Conservation (phyloP, 169 alveolate species). For the Eimeria brunetti region DNA sequence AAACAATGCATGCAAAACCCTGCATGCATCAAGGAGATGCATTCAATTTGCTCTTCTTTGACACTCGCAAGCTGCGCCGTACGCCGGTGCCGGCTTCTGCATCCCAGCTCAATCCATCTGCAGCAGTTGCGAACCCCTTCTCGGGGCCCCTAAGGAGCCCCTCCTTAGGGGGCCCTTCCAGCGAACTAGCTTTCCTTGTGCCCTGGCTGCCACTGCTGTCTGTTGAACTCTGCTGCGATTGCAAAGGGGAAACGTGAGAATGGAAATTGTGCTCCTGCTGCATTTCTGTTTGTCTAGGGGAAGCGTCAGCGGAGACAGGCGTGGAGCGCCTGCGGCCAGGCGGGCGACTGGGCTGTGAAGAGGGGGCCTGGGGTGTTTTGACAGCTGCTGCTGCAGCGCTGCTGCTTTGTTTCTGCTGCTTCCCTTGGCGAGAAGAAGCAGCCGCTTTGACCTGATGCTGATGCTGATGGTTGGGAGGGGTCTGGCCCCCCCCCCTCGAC, state of each 20-base stretch:
- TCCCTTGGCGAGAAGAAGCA: neutral
- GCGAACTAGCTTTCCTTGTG: neutral
- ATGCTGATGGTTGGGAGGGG: neutral
- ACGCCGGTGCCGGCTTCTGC: neutral
- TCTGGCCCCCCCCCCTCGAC: neutral
- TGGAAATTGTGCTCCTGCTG: neutral
- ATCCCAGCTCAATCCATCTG: neutral
- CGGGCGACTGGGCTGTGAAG: neutral
- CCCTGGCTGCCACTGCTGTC: neutral
- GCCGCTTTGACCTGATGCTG: neutral
- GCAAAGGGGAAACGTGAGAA: neutral
- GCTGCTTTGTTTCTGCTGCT: neutral
- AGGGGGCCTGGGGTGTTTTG: neutral
- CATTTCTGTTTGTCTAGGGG: neutral
- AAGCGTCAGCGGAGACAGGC: neutral
- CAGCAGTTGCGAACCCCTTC: neutral
- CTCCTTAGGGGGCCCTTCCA: neutral
- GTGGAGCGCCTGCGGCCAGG: constrained; percentile 18
- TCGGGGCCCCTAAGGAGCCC: neutral
- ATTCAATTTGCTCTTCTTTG: neutral
- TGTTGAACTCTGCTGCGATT: neutral
- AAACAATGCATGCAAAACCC: neutral
- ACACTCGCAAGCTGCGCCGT: constrained; percentile 33
- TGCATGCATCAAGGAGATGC: neutral
- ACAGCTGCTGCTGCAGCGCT: neutral